phyloP scores from a whole-genome alignment of 2,329 filamentous ascomycete genomes.

The Sclerotinia spermophila region DNA sequence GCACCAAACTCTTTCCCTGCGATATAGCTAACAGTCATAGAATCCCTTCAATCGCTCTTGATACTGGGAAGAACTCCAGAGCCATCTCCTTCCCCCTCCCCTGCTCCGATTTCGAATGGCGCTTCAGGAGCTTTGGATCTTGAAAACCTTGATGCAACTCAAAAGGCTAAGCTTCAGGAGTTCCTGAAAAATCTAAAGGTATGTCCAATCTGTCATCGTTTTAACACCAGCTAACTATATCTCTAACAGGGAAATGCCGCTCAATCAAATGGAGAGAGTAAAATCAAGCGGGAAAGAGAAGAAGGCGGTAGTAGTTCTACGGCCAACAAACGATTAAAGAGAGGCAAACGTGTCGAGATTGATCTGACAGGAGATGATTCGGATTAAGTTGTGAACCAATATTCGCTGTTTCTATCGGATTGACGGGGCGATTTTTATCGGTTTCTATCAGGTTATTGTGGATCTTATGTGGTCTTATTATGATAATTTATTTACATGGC shows the following conservation, averaged over 20 bases:
- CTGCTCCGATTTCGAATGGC: neutral
- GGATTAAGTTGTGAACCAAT: neutral
- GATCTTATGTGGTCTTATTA: neutral
- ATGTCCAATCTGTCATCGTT: neutral
- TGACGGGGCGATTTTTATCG: neutral
- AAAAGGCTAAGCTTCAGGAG: conserved; percentile 5
- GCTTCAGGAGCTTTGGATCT: neutral
- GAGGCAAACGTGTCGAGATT: neutral
- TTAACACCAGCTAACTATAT: neutral
- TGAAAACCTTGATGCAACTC: neutral
- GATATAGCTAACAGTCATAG: neutral
- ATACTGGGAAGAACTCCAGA: conserved; percentile 5
- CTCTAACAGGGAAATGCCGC: neutral
- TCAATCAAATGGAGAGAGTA: neutral
- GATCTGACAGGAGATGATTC: conserved; percentile 7
- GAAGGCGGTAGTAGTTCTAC: neutral
- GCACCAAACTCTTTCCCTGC: too few relatives aligned
- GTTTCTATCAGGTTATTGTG: too few relatives aligned
- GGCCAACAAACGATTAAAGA: neutral
- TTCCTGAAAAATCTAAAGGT: conserved; percentile 2
- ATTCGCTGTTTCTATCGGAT: neutral
- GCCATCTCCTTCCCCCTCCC: neutral
- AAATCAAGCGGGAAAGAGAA: neutral
- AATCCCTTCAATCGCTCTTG: conserved; percentile 7
- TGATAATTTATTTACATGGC: neutral